Percentiles rank a stretch among this genome's conserved stretches.
phyloP scores from a whole-genome alignment of 2,329 filamentous ascomycete species.

The Scedosporium boydii region DNA sequence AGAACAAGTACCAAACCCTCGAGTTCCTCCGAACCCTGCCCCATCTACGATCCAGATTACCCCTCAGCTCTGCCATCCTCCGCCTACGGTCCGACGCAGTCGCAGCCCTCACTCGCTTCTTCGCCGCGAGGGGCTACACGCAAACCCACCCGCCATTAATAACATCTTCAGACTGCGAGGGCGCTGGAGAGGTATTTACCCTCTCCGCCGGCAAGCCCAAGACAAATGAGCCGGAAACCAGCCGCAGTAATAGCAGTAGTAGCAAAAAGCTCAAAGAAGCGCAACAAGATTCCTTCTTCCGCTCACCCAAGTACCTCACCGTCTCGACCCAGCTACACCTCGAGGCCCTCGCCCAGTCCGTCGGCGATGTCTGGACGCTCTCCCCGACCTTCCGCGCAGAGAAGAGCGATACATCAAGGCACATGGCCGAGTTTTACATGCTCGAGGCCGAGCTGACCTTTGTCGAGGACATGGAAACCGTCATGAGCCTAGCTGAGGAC shows the following conservation, averaged over 20 bases:
- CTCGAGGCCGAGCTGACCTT: constrained; percentile 87
- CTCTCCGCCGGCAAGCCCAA: constrained; percentile 38
- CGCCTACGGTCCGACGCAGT: constrained; percentile 76
- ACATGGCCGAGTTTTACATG: constrained; percentile 98
- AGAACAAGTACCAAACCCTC: constrained; percentile 89
- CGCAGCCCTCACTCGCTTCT: constrained; percentile 64
- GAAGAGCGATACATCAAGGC: constrained; percentile 82
- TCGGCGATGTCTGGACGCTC: constrained; percentile 87
- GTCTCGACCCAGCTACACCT: constrained; percentile 93
- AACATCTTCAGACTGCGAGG: constrained; percentile 95
- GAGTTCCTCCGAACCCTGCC: constrained; percentile 84
- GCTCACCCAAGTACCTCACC: constrained; percentile 82
- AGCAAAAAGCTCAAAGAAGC: constrained; percentile 21
- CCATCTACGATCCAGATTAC: constrained; percentile 75
- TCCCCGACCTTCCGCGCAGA: constrained; percentile 93
- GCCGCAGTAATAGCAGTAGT: constrained; percentile 16
- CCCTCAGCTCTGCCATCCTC: constrained; percentile 70
- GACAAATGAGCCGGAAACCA: constrained; percentile 11
- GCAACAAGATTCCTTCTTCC: constrained; percentile 57
- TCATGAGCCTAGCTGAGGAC: constrained; percentile 75
- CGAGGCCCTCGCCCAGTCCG: constrained; percentile 79
- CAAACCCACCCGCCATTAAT: constrained; percentile 90
- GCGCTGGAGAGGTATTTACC: constrained; percentile 86
- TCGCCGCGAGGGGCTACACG: constrained; percentile 59
- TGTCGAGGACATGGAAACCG: constrained; percentile 53